These are phyloP conservation scores for Exsudoporus floridanus DNA, from an alignment of 1,284 basidiomycete species.

Conservation along the genomic window DNA sequence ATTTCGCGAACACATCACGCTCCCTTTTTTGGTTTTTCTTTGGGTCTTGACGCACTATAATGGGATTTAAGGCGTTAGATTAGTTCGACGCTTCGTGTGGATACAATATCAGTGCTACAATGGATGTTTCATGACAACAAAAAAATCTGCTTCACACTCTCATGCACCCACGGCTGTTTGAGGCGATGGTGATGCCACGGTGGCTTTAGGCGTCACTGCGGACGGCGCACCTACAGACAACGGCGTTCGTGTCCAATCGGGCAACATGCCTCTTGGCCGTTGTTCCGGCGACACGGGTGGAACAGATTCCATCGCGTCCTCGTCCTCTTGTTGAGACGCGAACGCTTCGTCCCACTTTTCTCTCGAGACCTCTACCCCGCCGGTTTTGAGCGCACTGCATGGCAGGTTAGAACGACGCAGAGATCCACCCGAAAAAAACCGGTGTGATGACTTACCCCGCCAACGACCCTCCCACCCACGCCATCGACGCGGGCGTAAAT, in stretches of 20 bases:
- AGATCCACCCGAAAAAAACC: background rate
- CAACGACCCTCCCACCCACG: slow-evolving; percentile 92
- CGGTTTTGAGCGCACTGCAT: slow-evolving; percentile 73
- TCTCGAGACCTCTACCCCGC: slow-evolving; percentile 75
- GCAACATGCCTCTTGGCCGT: slow-evolving; percentile 49
- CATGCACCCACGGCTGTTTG: slow-evolving; percentile 35
- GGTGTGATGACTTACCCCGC: slow-evolving; percentile 66
- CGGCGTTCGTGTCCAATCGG: slow-evolving; percentile 76
- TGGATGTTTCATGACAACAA: slow-evolving; percentile 8
- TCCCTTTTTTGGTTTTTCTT: background rate
- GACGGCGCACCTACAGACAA: slow-evolving; percentile 62
- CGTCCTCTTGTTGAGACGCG: slow-evolving; percentile 40
- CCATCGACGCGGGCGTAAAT: slow-evolving; percentile 74
- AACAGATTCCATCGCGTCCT: slow-evolving; percentile 41
- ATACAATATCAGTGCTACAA: slow-evolving; percentile 9
- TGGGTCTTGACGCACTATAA: background rate
- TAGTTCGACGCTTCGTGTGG: slow-evolving; percentile 11
- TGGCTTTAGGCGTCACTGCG: slow-evolving; percentile 31
- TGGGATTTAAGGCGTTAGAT: slow-evolving; percentile 12
- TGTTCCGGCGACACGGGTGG: slow-evolving; percentile 39
- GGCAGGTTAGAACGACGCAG: slow-evolving; percentile 1
- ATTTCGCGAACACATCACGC: slow-evolving; percentile 4
- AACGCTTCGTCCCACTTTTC: slow-evolving; percentile 85
- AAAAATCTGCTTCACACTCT: background rate
- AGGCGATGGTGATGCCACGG: slow-evolving; percentile 16